These are phyloP conservation scores for Trametes hirsuta DNA, from an alignment of 1,284 basidiomycete species.

Conservation along the genomic window DNA sequence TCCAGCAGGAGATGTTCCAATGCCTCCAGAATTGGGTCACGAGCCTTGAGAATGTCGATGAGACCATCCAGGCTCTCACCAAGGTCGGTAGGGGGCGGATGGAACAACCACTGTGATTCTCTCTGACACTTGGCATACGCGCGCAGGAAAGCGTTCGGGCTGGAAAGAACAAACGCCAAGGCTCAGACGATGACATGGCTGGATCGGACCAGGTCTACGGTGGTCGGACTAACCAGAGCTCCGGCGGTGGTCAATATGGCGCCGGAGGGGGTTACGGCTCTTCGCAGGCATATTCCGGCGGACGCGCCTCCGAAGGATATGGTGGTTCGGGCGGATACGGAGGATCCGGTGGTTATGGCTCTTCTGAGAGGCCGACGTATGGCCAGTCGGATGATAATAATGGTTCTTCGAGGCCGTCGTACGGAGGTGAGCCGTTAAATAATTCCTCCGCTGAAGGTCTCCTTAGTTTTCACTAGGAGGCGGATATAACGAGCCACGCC, in stretches of 20 bases:
- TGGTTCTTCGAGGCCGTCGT: conserved; percentile 9
- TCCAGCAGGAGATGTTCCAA: conserved; percentile 70
- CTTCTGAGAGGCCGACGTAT: conserved; percentile 10
- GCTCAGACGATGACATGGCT: conserved; percentile 37
- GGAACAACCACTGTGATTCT: too few species aligned
- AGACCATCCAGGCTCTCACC: conserved; percentile 49
- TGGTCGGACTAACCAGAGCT: conserved; percentile 10
- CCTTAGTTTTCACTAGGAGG: background rate
- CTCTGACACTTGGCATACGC: background rate
- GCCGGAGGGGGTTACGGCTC: conserved; percentile 11
- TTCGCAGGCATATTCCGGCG: background rate
- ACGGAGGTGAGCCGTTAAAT: conserved; percentile 5
- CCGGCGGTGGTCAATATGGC: conserved; percentile 16
- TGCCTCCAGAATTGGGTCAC: conserved; percentile 62
- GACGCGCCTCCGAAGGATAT: conserved; percentile 1
- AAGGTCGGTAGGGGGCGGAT: conserved; percentile 41
- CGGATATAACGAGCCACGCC: conserved; percentile 6
- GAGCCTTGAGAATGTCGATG: conserved; percentile 47
- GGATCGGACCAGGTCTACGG: conserved; percentile 29
- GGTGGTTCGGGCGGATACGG: conserved; percentile 3
- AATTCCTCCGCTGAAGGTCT: background rate
- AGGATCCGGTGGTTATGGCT: conserved; percentile 4
- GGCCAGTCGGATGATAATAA: conserved; percentile 10
- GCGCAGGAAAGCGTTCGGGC: conserved; percentile 36
- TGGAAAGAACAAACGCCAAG: conserved; percentile 43